A percentile compares a stretch with the other conserved stretches of the same genome.
Evolutionary conservation across 495 filamentous ascomycete species (phyloP).

Genomic region (Hyaloscypha variabilis): DNA sequence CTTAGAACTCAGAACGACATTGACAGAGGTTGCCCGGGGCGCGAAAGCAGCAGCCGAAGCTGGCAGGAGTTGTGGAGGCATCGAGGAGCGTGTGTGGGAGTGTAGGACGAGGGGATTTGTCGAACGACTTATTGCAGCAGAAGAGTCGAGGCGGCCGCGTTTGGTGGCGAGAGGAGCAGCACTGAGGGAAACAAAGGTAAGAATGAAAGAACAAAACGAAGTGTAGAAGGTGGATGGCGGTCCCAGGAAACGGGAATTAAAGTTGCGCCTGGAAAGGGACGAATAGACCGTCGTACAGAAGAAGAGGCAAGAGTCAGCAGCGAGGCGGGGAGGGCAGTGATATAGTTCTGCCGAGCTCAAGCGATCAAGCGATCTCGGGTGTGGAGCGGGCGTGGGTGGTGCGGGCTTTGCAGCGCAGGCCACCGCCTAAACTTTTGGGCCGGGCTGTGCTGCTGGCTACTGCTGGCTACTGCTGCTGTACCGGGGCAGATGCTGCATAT

Average conservation of each 20-base stretch:
- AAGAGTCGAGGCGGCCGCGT: constrained; percentile 26
- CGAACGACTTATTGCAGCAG: constrained; percentile 25
- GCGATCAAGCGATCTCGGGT: too few species aligned
- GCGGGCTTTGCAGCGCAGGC: not conserved
- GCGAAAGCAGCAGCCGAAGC: constrained; percentile 97
- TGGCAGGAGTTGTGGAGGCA: constrained; percentile 91
- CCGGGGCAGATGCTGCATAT: not conserved
- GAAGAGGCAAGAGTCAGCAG: constrained; percentile 29
- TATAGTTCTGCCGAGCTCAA: not conserved
- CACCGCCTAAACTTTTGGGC: too few species aligned
- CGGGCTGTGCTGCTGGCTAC: too few species aligned
- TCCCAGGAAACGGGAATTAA: constrained; percentile 62
- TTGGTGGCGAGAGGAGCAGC: constrained; percentile 33
- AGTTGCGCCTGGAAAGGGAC: constrained; percentile 49
- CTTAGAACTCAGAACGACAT: constrained; percentile 90
- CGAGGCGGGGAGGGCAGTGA: constrained; percentile 6
- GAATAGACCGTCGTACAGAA: constrained; percentile 41
- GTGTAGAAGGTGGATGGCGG: constrained; percentile 54
- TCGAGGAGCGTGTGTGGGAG: constrained; percentile 38
- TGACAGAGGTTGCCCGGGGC: constrained; percentile 86
- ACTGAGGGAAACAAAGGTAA: constrained; percentile 32
- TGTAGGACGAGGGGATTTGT: constrained; percentile 27
- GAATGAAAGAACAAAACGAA: constrained; percentile 40
- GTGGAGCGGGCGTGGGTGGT: too few species aligned
- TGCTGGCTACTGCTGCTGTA: constrained; percentile 2